Conservation (phyloP, 352 stramenopile genomes). For the Phytopythium kandeliae region DNA sequence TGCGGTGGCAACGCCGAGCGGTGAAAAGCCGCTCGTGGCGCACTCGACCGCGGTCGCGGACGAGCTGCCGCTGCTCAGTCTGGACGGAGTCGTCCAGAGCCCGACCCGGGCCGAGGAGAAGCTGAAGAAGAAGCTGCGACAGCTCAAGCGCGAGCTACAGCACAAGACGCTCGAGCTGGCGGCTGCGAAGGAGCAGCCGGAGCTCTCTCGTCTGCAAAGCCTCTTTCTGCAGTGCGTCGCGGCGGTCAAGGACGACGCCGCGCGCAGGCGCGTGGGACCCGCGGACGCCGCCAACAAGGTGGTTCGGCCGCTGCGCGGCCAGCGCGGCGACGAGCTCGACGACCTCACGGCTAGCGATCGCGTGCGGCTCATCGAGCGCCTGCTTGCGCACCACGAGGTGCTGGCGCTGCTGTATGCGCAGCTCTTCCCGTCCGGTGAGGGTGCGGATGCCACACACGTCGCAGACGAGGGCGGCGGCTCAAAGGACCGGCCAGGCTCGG, state of each 20-base stretch:
- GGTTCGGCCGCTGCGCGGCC: conserved; percentile 11
- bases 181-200: conserved; percentile 27
- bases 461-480: no score
- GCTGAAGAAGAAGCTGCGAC: conserved; percentile 56
- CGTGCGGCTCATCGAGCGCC: conserved; percentile 63
- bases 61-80: conserved; percentile 27
- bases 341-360: conserved; percentile 66
- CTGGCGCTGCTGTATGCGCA: conserved; percentile 69
- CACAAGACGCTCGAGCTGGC: conserved; percentile 52
- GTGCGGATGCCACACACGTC: no score
- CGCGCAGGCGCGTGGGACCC: conserved; percentile 1
- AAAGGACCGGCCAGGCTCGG: no score
- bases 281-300: conserved; percentile 8
- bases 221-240: conserved; percentile 85
- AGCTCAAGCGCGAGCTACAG: conserved; percentile 62
- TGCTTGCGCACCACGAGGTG: conserved; percentile 78
- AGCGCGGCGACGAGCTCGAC: conserved; percentile 40
- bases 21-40: no score
- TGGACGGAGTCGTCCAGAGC: conserved; percentile 17
- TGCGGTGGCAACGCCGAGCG: conserved; percentile 3
- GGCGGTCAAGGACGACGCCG: conserved; percentile 72
- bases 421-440: conserved; percentile 43
- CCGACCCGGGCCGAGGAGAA: conserved; percentile 42
- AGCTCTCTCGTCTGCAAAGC: conserved; percentile 49
- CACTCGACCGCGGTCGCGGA: conserved; percentile 9